A percentile compares a stretch with the other conserved stretches of the same genome.
Evolutionary conservation across 192 early-diverging fungal genomes (phyloP).

Genomic region (Backusella morwellensis): DNA sequence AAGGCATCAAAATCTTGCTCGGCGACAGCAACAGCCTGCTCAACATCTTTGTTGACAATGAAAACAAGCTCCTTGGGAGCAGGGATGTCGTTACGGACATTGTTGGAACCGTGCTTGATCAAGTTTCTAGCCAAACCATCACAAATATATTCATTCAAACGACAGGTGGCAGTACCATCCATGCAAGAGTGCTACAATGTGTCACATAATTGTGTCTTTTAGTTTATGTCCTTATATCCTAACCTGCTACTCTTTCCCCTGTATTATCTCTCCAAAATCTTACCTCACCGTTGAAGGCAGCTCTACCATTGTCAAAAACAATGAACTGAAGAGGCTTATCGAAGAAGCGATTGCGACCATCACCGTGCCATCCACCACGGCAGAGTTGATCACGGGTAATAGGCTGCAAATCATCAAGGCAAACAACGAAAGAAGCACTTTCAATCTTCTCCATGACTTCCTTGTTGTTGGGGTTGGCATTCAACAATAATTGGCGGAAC

Average conservation of each 20-base stretch:
- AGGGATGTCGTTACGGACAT: constrained; percentile 55
- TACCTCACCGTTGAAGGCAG: constrained; percentile 90
- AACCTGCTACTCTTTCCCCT: background rate
- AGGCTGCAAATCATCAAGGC: constrained; percentile 85
- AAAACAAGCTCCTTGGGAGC: constrained; percentile 72
- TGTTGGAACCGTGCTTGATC: constrained; percentile 68
- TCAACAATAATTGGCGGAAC: constrained; percentile 63
- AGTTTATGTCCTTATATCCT: background rate
- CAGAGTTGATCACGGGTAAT: constrained; percentile 87
- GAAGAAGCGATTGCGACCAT: constrained; percentile 96
- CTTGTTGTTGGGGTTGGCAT: constrained; percentile 68
- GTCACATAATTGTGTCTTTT: background rate
- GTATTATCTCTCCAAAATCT: background rate
- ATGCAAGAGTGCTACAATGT: constrained; percentile 72
- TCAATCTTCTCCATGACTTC: constrained; percentile 80
- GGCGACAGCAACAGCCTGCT: constrained; percentile 63
- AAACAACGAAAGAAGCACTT: constrained; percentile 82
- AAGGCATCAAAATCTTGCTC: constrained; percentile 77
- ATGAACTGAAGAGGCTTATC: constrained; percentile 97
- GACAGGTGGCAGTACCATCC: constrained; percentile 92
- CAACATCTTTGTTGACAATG: constrained; percentile 59
- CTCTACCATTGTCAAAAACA: constrained; percentile 96
- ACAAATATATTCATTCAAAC: constrained; percentile 83
- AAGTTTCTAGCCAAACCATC: constrained; percentile 59
- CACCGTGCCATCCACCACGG: constrained; percentile 92